These are phyloP conservation scores for Microcyclosporella mali DNA, from an alignment of 2,329 filamentous ascomycete genomes.

Conservation along the genomic window DNA sequence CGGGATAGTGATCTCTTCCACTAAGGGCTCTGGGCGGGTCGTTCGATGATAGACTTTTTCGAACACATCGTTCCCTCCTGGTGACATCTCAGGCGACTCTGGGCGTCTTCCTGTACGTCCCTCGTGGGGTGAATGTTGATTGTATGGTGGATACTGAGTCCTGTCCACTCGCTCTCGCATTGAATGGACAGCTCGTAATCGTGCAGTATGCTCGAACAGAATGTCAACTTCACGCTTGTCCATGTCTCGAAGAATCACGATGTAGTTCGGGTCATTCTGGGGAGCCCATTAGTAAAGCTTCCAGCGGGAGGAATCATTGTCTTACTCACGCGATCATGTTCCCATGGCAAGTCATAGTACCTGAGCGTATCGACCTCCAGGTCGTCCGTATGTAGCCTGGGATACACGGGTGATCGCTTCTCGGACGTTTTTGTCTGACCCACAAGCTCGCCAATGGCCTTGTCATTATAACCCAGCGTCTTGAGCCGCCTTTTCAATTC, in stretches of 20 bases:
- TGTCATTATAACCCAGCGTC: slow-evolving; percentile 42
- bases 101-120: too few relatives aligned
- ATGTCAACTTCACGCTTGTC: slow-evolving; percentile 43
- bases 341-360: slow-evolving; percentile 44
- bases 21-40: too few relatives aligned
- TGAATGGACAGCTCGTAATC: slow-evolving; percentile 12
- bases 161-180: too few relatives aligned
- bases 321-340: slow-evolving; percentile 44
- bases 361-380: slow-evolving; percentile 42
- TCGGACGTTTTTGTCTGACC: too few relatives aligned
- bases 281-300: too few relatives aligned
- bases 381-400: slow-evolving; percentile 44
- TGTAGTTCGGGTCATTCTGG: slow-evolving; percentile 43
- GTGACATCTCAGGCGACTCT: slow-evolving; percentile 33
- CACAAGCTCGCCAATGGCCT: slow-evolving; percentile 34
- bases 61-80: slow-evolving; percentile 45
- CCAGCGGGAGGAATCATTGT: too few relatives aligned
- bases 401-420: slow-evolving; percentile 35
- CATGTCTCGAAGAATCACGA: slow-evolving; percentile 47
- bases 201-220: slow-evolving; percentile 46
- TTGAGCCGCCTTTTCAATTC: slow-evolving; percentile 41
- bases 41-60: too few relatives aligned
- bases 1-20: too few relatives aligned
- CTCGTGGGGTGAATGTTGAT: too few relatives aligned
- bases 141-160: too few relatives aligned